Conservation (phyloP, 805 yeast genomes). For the Komagataella pseudopastoris region DNA sequence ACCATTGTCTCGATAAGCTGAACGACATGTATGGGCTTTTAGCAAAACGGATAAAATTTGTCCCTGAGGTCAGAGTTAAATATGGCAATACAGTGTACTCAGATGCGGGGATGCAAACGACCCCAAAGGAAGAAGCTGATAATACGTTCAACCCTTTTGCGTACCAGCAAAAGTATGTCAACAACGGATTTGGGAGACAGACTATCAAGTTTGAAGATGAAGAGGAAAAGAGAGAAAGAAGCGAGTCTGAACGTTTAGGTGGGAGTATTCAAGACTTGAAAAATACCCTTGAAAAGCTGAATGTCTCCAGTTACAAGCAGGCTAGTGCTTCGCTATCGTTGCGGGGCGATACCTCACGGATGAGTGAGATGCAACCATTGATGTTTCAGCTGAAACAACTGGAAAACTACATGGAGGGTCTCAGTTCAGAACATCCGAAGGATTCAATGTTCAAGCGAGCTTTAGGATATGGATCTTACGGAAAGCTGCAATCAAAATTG, state of each 20-base stretch:
- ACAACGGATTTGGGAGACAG: constrained; percentile 1
- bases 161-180: not conserved
- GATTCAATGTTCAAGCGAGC: constrained; percentile 17
- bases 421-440: constrained; percentile 19
- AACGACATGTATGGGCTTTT: constrained; percentile 14
- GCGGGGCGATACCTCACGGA: not conserved
- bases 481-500: not conserved
- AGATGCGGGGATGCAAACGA: constrained; percentile 19
- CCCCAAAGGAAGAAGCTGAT: constrained; percentile 7
- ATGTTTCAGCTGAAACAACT: constrained; percentile 18
- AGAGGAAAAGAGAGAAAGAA: constrained; percentile 4
- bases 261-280: constrained; percentile 17
- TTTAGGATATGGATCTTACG: constrained; percentile 5
- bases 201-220: constrained; percentile 14
- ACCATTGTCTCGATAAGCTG: constrained; percentile 14
- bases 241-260: constrained; percentile 4
- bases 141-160: not conserved
- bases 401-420: constrained; percentile 17
- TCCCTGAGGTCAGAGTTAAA: constrained; percentile 28
- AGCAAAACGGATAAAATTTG: constrained; percentile 13
- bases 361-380: constrained; percentile 9
- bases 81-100: constrained; percentile 23
- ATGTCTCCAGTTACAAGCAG: constrained; percentile 12
- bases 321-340: constrained; percentile 1
- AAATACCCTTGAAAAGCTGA: constrained; percentile 12